Percentiles rank a stretch among this genome's conserved stretches.
These are phyloP conservation scores for Domatiomyces globalis DNA, from an alignment of 2,329 filamentous ascomycete species.

Conservation along the genomic window DNA sequence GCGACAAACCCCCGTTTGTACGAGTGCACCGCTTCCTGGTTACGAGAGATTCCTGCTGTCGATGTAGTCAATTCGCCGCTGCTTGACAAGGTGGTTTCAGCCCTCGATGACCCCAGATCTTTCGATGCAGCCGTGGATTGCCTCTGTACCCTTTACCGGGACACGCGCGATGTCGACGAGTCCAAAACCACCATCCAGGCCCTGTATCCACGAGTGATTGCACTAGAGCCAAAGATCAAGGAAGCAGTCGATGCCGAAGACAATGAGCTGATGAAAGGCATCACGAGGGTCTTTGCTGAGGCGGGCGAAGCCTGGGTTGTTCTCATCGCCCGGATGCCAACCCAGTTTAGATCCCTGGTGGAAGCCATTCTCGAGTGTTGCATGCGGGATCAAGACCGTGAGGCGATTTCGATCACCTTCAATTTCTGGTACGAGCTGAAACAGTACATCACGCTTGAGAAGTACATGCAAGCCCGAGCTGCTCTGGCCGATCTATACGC, in stretches of 20 bases:
- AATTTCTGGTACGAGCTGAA: slow-evolving; percentile 98
- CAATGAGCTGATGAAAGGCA: slow-evolving; percentile 66
- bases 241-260: slow-evolving; percentile 69
- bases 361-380: slow-evolving; percentile 88
- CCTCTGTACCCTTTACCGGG: slow-evolving; percentile 76
- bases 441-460: slow-evolving; percentile 82
- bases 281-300: slow-evolving; percentile 83
- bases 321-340: slow-evolving; percentile 69
- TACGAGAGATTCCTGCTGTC: slow-evolving; percentile 75
- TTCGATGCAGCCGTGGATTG: slow-evolving; percentile 86
- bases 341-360: slow-evolving; percentile 69
- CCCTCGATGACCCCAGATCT: slow-evolving; percentile 58
- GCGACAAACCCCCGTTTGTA: slow-evolving; percentile 79
- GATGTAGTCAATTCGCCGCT: slow-evolving; percentile 76
- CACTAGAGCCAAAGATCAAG: slow-evolving; percentile 60
- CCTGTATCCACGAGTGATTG: slow-evolving; percentile 67
- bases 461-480: slow-evolving; percentile 68
- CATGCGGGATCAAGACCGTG: slow-evolving; percentile 69
- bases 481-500: slow-evolving; percentile 71
- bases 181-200: slow-evolving; percentile 66
- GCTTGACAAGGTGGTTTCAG: slow-evolving; percentile 65
- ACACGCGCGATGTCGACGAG: slow-evolving; percentile 89
- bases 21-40: slow-evolving; percentile 93
- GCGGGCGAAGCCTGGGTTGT: slow-evolving; percentile 92
- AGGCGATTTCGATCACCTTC: slow-evolving; percentile 88